Evolutionary conservation across 2,329 filamentous ascomycete genomes (phyloP).

Genomic region (Fusarium pininemorale): DNA sequence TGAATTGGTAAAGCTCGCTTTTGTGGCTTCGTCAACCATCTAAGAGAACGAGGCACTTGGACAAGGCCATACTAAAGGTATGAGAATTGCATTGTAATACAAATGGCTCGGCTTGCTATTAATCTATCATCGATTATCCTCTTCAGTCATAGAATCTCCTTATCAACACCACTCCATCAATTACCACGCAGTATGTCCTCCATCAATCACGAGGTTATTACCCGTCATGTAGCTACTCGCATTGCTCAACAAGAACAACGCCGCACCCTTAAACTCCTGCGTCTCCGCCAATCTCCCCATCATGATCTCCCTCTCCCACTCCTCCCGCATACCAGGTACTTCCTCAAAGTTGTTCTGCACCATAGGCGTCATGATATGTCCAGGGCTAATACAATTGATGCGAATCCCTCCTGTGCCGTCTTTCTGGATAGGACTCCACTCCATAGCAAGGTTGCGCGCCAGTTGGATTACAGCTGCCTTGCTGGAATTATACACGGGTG

Average conservation of each 20-base stretch:
- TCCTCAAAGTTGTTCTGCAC: conserved; percentile 80
- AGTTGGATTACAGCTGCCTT: conserved; percentile 80
- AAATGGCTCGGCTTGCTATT: conserved; percentile 3
- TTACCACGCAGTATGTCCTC: conserved; percentile 71
- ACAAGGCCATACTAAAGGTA: fast-evolving
- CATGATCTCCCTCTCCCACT: conserved; percentile 90
- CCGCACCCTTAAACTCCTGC: conserved; percentile 76
- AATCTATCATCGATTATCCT: not conserved
- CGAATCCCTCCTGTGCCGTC: conserved; percentile 72
- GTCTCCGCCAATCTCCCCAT: conserved; percentile 73
- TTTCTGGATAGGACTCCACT: conserved; percentile 60
- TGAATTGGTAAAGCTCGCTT: too few species aligned
- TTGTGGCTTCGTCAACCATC: not conserved
- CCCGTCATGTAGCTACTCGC: conserved; percentile 81
- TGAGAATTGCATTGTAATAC: not conserved
- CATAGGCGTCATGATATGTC: conserved; percentile 86
- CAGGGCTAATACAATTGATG: conserved; percentile 82
- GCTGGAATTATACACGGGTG: conserved; percentile 79
- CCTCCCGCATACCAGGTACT: conserved; percentile 71
- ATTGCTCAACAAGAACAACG: conserved; percentile 77
- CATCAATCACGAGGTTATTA: conserved; percentile 74
- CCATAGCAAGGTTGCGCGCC: conserved; percentile 73
- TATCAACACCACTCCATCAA: not conserved
- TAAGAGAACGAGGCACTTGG: not conserved
- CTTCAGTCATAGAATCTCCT: too few species aligned